Base-by-base conservation (phyloP, 495 filamentous ascomycete species). In the Daldinia caldariorum region DNA sequence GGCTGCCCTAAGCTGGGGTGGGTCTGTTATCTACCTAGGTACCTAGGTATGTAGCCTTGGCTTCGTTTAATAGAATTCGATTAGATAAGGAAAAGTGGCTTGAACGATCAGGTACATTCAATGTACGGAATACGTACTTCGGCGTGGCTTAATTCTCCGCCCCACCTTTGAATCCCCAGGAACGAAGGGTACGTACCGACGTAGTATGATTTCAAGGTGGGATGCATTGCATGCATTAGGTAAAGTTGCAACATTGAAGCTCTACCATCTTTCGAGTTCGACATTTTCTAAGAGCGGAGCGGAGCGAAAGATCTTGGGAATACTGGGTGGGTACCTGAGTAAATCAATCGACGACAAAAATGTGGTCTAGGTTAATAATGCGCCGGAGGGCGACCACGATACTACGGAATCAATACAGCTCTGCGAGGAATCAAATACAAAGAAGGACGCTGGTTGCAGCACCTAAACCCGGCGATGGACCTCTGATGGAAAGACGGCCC, bases 401-500 rank as follows among this genome's bases (percentile, higher is more conserved):
- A 34, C 22, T 75, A 53, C 55, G 64, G 57, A 77, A 66, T 51
- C 62, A 43, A 8, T 66, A 58, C 55, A 56, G 38, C 1, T 32
- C 66, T 1, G 50, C 45, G 26, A 73, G 60, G 29, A 72, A 38
- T n/a, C 53, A 70, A 37, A 53, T 72, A 49, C 77, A 77, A 63
- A 63, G 79, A 20, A 76, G 79, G 57, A 77, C 76, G 55, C 71
- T 83, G 35, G 67, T 81, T 31, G 63, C 82, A 14, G 80, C 85
- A 13, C 85, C 85, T 37, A 83, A 83, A 62, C 76, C 81, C 55
- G 79, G 84, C 66, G 82, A 84, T 66, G 92, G 92, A 6, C 92
- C 92, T 53, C 81, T 97, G 67, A 87, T 94, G 84, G 88, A 90
- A 72, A 89, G 94, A 67, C 88, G 93, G 62, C 79, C 90, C 65